A percentile compares a stretch with the other conserved stretches of the same genome.
Conservation (phyloP, 257 asterid genomes). For the Solanum piurae region DNA sequence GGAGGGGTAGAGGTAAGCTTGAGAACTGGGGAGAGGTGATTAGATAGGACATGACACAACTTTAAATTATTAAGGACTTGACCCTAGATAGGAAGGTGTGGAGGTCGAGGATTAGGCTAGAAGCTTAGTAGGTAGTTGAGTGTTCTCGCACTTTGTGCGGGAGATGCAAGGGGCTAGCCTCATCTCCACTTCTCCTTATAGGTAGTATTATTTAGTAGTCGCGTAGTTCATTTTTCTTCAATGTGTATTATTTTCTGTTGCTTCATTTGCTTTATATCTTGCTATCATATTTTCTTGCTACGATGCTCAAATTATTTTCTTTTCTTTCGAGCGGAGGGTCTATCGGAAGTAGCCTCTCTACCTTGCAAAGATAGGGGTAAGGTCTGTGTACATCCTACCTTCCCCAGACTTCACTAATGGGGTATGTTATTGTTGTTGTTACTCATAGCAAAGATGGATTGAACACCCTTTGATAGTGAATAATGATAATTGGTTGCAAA, state of each 20-base stretch:
- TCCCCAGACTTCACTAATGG: not conserved
- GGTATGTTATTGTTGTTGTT: not conserved
- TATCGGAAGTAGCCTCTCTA: not conserved
- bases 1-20: not conserved
- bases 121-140: not conserved
- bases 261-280: not conserved
- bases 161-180: not conserved
- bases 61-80: not conserved
- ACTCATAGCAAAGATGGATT: not conserved
- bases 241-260: not conserved
- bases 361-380: not conserved
- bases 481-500: not conserved
- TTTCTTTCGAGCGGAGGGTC: not conserved
- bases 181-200: not conserved
- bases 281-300: not conserved
- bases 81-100: not conserved
- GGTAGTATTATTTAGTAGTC: not conserved
- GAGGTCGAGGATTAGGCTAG: not conserved
- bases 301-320: not conserved
- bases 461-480: not conserved
- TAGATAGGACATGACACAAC: not conserved
- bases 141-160: not conserved
- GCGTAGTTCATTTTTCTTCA: not conserved
- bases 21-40: not conserved
- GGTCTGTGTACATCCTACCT: not conserved